Evolutionary conservation across 345 rosid species (phyloP).

Genomic region (Brassica juncea): DNA sequence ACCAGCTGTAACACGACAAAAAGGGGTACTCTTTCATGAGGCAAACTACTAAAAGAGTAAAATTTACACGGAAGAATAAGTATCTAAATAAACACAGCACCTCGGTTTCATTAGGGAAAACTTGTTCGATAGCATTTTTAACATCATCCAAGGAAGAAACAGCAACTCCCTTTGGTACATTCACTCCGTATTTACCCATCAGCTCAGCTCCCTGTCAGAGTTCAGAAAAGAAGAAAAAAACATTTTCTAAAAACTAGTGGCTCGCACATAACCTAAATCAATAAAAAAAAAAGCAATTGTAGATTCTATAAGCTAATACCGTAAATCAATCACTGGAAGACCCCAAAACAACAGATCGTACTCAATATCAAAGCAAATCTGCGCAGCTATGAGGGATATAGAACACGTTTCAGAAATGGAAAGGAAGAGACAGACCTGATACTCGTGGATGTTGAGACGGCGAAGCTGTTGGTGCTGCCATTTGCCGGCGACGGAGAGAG

Average conservation of each 20-base stretch:
- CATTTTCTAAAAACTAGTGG: neutral
- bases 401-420: neutral
- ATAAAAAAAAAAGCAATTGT: too few relatives aligned
- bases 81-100: slow-evolving; percentile 33
- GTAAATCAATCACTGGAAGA: too few relatives aligned
- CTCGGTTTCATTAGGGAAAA: slow-evolving; percentile 75
- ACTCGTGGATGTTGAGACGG: slow-evolving; percentile 96
- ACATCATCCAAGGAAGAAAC: slow-evolving; percentile 68
- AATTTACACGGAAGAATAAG: neutral
- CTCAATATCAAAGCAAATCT: neutral
- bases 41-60: neutral
- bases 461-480: slow-evolving; percentile 98
- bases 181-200: slow-evolving; percentile 89
- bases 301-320: too few relatives aligned
- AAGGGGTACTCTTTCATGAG: slow-evolving; percentile 9
- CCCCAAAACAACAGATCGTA: neutral
- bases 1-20: slow-evolving; percentile 60
- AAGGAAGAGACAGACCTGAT: slow-evolving; percentile 59
- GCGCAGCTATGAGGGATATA: neutral
- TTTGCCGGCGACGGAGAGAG: slow-evolving; percentile 78
- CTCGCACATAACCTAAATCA: too few relatives aligned
- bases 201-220: slow-evolving; percentile 78
- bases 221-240: neutral
- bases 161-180: slow-evolving; percentile 92
- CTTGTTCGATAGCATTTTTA: slow-evolving; percentile 56